Conservation (phyloP, 345 rosid species). For the Zanthoxylum bungeanum region DNA sequence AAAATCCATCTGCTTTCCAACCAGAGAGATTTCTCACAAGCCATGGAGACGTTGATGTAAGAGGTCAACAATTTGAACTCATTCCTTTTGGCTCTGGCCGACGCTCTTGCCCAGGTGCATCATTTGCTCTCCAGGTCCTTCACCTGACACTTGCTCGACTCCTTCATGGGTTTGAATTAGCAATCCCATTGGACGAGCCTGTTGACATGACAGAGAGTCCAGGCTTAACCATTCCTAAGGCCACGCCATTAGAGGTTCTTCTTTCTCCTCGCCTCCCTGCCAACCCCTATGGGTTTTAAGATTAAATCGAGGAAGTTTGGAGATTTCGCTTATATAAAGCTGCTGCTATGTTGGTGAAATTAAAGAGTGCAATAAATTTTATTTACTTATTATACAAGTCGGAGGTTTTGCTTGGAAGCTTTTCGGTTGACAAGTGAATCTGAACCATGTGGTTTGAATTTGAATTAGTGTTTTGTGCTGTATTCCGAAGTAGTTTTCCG, state of each 20-base stretch:
- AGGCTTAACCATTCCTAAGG: constrained; percentile 40
- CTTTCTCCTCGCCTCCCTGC: constrained; percentile 39
- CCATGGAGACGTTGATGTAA: constrained; percentile 30
- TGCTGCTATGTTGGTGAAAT: not conserved
- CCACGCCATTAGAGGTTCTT: constrained; percentile 40
- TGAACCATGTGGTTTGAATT: not conserved
- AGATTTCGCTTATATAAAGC: not conserved
- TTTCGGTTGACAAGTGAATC: not conserved
- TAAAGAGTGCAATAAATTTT: not conserved
- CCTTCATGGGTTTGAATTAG: constrained; percentile 41
- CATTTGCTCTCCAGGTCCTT: constrained; percentile 38
- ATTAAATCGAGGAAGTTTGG: not conserved
- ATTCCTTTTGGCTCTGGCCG: constrained; percentile 53
- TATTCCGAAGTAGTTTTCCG: not conserved
- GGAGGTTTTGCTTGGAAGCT: not conserved
- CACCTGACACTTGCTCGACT: constrained; percentile 38
- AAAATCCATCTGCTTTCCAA: constrained; percentile 36
- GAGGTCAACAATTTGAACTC: constrained; percentile 44
- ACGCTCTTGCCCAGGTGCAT: constrained; percentile 46
- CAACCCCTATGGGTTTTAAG: constrained; percentile 6
- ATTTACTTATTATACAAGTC: not conserved
- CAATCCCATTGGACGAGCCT: constrained; percentile 14
- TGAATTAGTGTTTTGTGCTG: not conserved
- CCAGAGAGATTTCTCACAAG: constrained; percentile 53
- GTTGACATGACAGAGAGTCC: constrained; percentile 44